These are phyloP conservation scores for Blastocystis sp. DNA, from an alignment of 352 stramenopile genomes.

Conservation along the genomic window DNA sequence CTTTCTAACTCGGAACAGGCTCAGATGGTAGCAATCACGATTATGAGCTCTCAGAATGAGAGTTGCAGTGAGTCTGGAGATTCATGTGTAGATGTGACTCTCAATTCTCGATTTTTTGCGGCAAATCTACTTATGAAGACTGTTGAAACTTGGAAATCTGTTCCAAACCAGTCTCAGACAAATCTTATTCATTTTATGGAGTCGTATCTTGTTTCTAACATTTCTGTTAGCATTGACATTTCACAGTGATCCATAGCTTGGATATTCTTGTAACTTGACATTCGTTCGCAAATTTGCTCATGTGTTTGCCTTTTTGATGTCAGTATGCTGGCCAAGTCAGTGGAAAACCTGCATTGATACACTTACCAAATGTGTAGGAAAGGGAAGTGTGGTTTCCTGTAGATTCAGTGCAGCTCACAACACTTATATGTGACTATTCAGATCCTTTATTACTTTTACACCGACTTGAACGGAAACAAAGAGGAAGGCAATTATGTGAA, in stretches of 20 bases:
- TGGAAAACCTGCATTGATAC: constrained; percentile 33
- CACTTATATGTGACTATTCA: constrained; percentile 14
- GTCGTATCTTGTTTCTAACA: not conserved
- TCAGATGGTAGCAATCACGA: not conserved
- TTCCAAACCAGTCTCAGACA: not conserved
- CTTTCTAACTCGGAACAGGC: not conserved
- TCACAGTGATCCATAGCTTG: not conserved
- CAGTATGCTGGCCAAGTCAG: constrained; percentile 43
- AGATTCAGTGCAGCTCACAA: not conserved
- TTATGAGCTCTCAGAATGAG: not conserved
- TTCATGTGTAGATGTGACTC: not conserved
- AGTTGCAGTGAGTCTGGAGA: not conserved
- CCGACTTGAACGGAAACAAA: not conserved
- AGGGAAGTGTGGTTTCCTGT: not conserved
- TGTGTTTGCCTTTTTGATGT: constrained; percentile 13
- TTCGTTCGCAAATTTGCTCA: constrained; percentile 33
- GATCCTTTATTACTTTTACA: constrained; percentile 21
- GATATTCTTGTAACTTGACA: not conserved
- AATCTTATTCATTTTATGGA: constrained; percentile 26
- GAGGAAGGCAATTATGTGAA: constrained; percentile 42
- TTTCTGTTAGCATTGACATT: not conserved
- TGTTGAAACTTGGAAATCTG: constrained; percentile 20
- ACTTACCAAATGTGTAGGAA: not conserved
- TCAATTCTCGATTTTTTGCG: not conserved
- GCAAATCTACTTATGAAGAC: not conserved